A percentile compares a stretch with the other conserved stretches of the same genome.
Conservation (phyloP, 257 asterid genomes). For the Solanum appendiculatum region DNA sequence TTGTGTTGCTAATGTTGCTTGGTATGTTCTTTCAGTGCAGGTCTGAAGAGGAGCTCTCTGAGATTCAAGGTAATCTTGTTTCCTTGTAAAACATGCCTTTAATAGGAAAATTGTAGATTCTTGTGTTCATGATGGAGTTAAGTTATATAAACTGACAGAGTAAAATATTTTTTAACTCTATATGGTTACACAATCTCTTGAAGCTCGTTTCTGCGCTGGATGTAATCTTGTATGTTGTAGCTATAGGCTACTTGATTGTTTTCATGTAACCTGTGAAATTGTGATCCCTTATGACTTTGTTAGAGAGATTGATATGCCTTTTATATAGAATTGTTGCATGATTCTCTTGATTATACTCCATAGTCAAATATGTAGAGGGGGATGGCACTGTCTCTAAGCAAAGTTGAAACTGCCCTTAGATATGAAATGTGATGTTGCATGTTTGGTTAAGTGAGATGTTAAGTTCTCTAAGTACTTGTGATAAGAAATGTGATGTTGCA, state of each 20-base stretch:
- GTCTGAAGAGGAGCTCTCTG: constrained; percentile 99
- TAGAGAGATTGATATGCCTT: not conserved
- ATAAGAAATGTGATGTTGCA: not conserved
- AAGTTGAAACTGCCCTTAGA: not conserved
- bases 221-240: not conserved
- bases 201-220: not conserved
- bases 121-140: not conserved
- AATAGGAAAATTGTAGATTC: not conserved
- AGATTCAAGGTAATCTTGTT: constrained; percentile 66
- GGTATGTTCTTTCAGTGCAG: constrained; percentile 75
- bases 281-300: not conserved
- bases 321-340: not conserved
- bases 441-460: not conserved
- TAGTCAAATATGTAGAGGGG: not conserved
- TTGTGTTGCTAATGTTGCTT: constrained; percentile 22
- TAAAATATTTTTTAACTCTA: not conserved
- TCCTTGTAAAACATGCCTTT: not conserved
- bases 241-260: not conserved
- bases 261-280: not conserved
- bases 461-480: not conserved
- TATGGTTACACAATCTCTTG: not conserved
- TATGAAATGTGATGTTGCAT: not conserved
- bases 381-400: not conserved
- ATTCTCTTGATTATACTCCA: not conserved
- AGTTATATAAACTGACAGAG: not conserved